Evolutionary conservation across 2,329 filamentous ascomycete species (phyloP), one percentile per base, ranked within the genome.

Genomic region (Epichloe gansuensis): DNA sequence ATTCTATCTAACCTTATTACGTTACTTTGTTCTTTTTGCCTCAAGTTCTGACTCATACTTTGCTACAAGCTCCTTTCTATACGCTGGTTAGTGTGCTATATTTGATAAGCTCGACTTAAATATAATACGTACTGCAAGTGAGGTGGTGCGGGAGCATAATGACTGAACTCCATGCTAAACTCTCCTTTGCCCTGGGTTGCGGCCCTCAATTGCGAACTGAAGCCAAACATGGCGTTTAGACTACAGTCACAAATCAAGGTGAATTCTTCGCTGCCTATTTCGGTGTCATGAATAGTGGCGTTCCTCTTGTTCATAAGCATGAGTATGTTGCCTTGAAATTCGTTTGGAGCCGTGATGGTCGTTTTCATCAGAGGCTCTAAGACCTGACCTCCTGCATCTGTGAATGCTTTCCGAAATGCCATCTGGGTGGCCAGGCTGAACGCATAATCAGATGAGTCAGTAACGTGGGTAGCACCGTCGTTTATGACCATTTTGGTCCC

Each of bases 301-400:
- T 89, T 93, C 57, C 93, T 84, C 81, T 98, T 98, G 75, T 97
- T 98, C 73, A 98, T 77, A 48, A 98, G 73, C 62, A 89, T 90
- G 52, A 97, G 87, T 58, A 98, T 86, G 66, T 89, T 90, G 65
- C 93, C 93, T 72, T 98, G 93, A 76, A 97, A 98, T 75, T 98
- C 93, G 63, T 87, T 89, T 46, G 93, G 93, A 1, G 93, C 90
- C 35, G 89, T 95, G 63, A 98, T 89, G 55, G 89, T 90, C 0
- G 89, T 96, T 78, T 96, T 97, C 93, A 98, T 98, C 51, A 98
- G 73, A 5, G 93, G 93, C 71, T 98, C 93, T 38, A 98, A 81
- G 9, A 98, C 84, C 61, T 88, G 80, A 3, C 91, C 90, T 50
- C 82, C 80, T 36, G 85, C 88, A 12, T 87, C 81, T 54, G 78